Percentiles rank a stretch among this genome's conserved stretches.
These are phyloP conservation scores for Linnemannia elongata DNA, from an alignment of 192 early-diverging fungal genomes.

Conservation along the genomic window DNA sequence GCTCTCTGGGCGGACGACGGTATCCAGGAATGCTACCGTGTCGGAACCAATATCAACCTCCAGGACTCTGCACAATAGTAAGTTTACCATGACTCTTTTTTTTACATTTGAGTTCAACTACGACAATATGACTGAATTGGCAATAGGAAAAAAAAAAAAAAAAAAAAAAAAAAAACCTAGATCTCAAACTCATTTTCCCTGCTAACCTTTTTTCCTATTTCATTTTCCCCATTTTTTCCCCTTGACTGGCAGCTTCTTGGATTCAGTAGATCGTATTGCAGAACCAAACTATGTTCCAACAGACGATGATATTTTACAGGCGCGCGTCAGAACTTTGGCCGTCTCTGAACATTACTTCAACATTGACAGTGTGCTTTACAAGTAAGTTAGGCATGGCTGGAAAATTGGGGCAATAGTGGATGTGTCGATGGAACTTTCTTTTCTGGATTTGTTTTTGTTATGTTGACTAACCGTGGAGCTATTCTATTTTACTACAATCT, in stretches of 20 bases:
- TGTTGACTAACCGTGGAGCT: not conserved
- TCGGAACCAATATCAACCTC: constrained; percentile 57
- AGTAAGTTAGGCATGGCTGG: constrained; percentile 23
- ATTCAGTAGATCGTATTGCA: constrained; percentile 65
- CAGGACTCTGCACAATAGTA: constrained; percentile 62
- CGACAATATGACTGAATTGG: not conserved
- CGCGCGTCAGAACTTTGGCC: constrained; percentile 77
- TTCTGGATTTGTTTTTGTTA: constrained; percentile 5
- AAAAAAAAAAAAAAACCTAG: not conserved
- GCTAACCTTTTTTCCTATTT: not conserved
- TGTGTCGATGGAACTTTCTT: not conserved
- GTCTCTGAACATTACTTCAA: constrained; percentile 78
- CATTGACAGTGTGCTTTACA: constrained; percentile 68
- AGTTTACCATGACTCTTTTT: constrained; percentile 7
- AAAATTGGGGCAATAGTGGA: not conserved
- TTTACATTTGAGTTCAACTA: constrained; percentile 4
- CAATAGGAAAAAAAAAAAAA: not conserved
- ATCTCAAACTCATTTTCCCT: not conserved
- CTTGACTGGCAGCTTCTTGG: constrained; percentile 59
- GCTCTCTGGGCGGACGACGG: constrained; percentile 57
- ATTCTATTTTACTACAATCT: constrained; percentile 28
- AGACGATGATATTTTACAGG: constrained; percentile 78
- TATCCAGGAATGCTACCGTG: constrained; percentile 39
- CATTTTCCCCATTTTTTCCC: not conserved
- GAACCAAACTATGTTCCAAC: constrained; percentile 68